Conservation (phyloP, 768 basidiomycete genomes). For the Termitomyces sp. region DNA sequence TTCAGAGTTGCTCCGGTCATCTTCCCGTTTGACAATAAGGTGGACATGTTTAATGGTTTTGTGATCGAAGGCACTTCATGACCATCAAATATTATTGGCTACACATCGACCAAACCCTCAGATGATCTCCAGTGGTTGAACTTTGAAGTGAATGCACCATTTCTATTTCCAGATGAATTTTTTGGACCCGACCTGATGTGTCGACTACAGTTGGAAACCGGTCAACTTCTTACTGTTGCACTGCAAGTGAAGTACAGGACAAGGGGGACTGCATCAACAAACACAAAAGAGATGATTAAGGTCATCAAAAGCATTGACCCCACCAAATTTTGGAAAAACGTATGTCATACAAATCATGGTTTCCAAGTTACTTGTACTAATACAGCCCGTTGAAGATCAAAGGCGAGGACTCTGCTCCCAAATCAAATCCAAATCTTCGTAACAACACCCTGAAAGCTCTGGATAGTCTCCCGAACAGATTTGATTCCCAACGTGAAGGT, state of each 20-base stretch:
- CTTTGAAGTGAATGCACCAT: background rate
- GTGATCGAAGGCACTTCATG: background rate
- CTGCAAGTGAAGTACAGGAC: background rate
- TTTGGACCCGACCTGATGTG: slow-evolving; percentile 4
- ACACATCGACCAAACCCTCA: background rate
- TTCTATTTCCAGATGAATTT: background rate
- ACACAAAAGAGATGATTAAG: too few relatives aligned
- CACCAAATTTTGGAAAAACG: background rate
- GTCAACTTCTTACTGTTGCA: background rate
- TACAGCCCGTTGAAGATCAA: background rate
- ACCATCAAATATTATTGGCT: background rate
- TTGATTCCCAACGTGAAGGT: background rate
- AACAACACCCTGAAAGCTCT: background rate
- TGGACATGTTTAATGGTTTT: background rate
- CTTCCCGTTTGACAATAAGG: background rate
- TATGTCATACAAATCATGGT: background rate
- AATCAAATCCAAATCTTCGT: background rate
- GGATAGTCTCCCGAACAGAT: background rate
- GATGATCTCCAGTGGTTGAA: background rate
- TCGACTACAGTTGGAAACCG: background rate
- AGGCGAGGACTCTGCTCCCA: background rate
- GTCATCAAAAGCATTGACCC: background rate
- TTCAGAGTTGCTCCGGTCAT: too few relatives aligned
- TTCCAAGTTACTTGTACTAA: background rate
- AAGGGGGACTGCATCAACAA: background rate